Evolutionary conservation across 139 green algal genomes (phyloP), one percentile per base, ranked within the genome.

Genomic region (Trebouxia sp.): DNA sequence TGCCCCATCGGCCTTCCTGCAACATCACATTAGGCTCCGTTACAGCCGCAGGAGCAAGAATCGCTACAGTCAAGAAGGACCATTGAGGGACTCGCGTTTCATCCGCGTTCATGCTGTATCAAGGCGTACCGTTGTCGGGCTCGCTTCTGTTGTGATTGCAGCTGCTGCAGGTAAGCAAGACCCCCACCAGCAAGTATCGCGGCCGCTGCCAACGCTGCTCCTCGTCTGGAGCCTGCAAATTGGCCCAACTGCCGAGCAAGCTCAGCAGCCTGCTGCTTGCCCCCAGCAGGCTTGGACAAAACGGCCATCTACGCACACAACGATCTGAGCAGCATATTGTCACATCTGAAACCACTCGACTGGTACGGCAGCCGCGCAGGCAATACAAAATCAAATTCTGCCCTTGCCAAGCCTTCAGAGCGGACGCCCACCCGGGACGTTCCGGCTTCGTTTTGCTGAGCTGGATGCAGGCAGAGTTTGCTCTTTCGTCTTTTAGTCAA

Each of bases 121-220:
- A 38, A 53, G 20, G 47, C 32, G 32, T 72, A 72, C 62, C 62
- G 37, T 41, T 72, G 10, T 12, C 62, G 35, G 43, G 58, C 58
- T 39, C 30, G 28, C 35, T 45, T 45, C 62, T 72, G 62, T 39
- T 77, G 39, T 55, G 39, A 9, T 51, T 77, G 41, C 26, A 55
- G 10, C 12, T 55, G 39, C 28, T 77, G 69, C 28, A 77, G 0
- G 28, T 77, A 77, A 41, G 41, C 69, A 5, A 28, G 38, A 77
- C 69, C 42, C 22, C 69, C 69, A 26, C 69, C 69, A 58, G 69
- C 69, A 20, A 77, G 22, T 17, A 77, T 20, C 24, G 55, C 24
- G 5, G 38, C 69, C 26, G 69, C 69, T 6, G 37, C 69, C 30
- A 55, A 11, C 28, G 41, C 69, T 24, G 62, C 62, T 26, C 62